A percentile compares a stretch with the other conserved stretches of the same genome.
phyloP scores from a whole-genome alignment of 2,329 filamentous ascomycete species.

The Cordyceps cateniannulata region DNA sequence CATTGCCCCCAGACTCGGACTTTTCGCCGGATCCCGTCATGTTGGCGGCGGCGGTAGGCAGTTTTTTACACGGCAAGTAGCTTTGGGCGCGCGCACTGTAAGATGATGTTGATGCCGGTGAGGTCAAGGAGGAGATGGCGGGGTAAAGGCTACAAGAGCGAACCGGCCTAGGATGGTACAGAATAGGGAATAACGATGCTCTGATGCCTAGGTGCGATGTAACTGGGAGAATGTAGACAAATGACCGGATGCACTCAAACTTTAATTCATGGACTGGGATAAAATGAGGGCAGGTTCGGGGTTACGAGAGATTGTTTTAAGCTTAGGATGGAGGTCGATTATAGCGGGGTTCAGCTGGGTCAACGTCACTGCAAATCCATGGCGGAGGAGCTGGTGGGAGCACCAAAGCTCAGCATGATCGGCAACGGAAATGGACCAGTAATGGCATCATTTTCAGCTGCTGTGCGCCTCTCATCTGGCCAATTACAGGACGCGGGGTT shows the following conservation, averaged over 20 bases:
- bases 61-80: neutral
- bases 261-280: neutral
- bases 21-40: slow-evolving; percentile 23
- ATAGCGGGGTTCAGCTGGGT: neutral
- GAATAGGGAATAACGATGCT: neutral
- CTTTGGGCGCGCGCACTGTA: neutral
- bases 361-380: slow-evolving; percentile 7
- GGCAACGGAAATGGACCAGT: neutral
- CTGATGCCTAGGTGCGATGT: neutral
- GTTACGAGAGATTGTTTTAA: neutral
- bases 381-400: neutral
- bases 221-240: neutral
- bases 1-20: slow-evolving; percentile 18
- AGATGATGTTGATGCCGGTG: neutral
- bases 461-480: neutral
- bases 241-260: neutral
- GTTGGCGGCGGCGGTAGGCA: slow-evolving; percentile 13
- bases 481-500: neutral
- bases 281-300: neutral
- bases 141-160: neutral
- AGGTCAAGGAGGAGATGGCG: neutral
- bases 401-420: neutral
- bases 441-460: slow-evolving; percentile 8
- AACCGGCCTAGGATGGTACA: neutral
- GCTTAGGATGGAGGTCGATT: neutral